Conservation (phyloP, 306 rosid species). For the Quercus variabilis region DNA sequence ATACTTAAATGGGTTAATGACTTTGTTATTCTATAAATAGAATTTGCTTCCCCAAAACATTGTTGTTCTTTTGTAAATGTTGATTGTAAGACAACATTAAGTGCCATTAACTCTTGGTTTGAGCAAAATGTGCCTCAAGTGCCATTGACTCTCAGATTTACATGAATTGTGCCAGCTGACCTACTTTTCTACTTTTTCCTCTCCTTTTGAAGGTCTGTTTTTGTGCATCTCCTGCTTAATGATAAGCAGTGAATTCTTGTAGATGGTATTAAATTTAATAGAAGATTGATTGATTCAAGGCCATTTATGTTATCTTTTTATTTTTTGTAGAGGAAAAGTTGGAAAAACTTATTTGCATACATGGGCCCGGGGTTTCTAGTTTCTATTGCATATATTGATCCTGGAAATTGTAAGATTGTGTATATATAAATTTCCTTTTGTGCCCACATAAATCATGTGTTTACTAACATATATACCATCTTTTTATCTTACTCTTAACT, state of each 20-base stretch:
- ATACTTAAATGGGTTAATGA: not conserved
- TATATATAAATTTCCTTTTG: constrained; percentile 4
- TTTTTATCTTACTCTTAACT: constrained; percentile 17
- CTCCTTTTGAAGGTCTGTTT: not conserved
- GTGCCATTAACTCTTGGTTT: not conserved
- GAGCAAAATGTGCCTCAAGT: not conserved
- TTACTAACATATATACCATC: constrained; percentile 11
- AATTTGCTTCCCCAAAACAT: not conserved
- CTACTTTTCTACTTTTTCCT: not conserved
- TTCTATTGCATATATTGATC: constrained; percentile 97
- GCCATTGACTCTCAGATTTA: not conserved
- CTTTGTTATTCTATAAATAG: not conserved
- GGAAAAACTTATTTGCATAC: constrained; percentile 92
- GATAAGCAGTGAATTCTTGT: not conserved
- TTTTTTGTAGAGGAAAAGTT: constrained; percentile 72
- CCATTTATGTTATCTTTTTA: constrained; percentile 20
- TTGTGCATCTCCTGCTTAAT: not conserved
- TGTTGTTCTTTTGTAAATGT: not conserved
- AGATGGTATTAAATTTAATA: not conserved
- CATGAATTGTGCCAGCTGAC: not conserved
- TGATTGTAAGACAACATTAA: not conserved
- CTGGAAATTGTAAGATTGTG: constrained; percentile 85
- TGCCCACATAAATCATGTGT: constrained; percentile 1
- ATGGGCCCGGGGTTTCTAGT: constrained; percentile 99
- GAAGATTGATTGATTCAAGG: constrained; percentile 14